Evolutionary conservation across 768 basidiomycete species (phyloP).

Genomic region (Mycena polygramma): DNA sequence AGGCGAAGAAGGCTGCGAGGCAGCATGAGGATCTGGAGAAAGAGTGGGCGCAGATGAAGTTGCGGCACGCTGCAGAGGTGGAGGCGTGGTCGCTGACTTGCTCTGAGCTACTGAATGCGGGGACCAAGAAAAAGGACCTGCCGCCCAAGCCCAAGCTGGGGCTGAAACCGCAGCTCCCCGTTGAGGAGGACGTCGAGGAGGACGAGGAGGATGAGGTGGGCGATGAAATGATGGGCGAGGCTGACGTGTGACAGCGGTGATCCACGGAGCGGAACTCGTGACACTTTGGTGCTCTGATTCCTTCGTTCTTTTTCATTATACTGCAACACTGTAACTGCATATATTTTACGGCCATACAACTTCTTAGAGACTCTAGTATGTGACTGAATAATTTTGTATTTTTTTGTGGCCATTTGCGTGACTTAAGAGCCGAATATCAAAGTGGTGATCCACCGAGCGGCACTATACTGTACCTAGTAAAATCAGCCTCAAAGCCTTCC

Average conservation of each 20-base stretch:
- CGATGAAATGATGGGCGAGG: neutral
- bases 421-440: neutral
- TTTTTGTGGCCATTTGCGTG: neutral
- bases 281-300: neutral
- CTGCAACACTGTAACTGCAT: neutral
- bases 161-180: constrained; percentile 37
- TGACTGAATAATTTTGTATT: neutral
- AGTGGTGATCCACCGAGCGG: neutral
- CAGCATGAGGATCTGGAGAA: neutral
- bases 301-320: too few species aligned
- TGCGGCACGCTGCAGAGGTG: neutral
- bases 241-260: constrained; percentile 9
- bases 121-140: constrained; percentile 31
- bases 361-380: neutral
- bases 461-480: constrained; percentile 24
- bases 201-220: constrained; percentile 22
- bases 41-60: constrained; percentile 13
- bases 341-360: too few species aligned
- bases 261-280: neutral
- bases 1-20: constrained; percentile 7
- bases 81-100: constrained; percentile 2
- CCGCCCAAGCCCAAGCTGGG: constrained; percentile 37
- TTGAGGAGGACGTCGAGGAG: constrained; percentile 23
- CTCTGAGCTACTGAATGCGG: constrained; percentile 13
- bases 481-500: too few species aligned